These are phyloP conservation scores for Solanum hybrid DNA, from an alignment of 305 asterid species.

Conservation along the genomic window DNA sequence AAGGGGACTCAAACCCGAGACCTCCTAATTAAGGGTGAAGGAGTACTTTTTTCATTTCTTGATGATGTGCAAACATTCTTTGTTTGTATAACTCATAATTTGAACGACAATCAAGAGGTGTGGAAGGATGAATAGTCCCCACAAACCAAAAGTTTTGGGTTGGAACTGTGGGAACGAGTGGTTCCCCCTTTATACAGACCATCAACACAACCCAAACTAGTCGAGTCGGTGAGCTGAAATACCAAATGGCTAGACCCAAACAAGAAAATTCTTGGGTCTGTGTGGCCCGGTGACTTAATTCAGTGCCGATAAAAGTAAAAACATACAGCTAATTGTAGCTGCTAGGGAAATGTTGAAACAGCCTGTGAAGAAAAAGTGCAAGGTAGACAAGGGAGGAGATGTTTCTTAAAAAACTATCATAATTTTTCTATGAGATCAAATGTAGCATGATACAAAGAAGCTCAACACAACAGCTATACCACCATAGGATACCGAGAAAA, in stretches of 20 bases:
- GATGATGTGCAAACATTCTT: not conserved
- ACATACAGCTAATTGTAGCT: not conserved
- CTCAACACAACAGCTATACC: conserved; percentile 24
- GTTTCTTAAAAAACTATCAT: conserved; percentile 9
- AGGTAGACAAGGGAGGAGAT: not conserved
- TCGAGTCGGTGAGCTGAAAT: not conserved
- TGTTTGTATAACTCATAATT: not conserved
- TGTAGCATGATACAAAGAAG: conserved; percentile 47
- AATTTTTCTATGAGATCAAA: conserved; percentile 39
- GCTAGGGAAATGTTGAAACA: not conserved
- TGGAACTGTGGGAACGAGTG: not conserved
- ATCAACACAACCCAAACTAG: not conserved
- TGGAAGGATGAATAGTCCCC: not conserved
- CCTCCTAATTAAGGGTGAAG: not conserved
- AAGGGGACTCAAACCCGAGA: not conserved
- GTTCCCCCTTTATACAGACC: not conserved
- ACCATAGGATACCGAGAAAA: conserved; percentile 20
- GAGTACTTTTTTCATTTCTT: not conserved
- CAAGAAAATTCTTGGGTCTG: not conserved
- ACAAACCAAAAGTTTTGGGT: not conserved
- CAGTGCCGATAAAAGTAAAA: not conserved
- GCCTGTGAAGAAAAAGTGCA: not conserved
- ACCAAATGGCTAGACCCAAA: not conserved
- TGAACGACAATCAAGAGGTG: not conserved
- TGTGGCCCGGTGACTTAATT: not conserved